Base-by-base conservation (phyloP, 2,329 filamentous ascomycete species). In the Thermothelomyces thermophilus region DNA sequence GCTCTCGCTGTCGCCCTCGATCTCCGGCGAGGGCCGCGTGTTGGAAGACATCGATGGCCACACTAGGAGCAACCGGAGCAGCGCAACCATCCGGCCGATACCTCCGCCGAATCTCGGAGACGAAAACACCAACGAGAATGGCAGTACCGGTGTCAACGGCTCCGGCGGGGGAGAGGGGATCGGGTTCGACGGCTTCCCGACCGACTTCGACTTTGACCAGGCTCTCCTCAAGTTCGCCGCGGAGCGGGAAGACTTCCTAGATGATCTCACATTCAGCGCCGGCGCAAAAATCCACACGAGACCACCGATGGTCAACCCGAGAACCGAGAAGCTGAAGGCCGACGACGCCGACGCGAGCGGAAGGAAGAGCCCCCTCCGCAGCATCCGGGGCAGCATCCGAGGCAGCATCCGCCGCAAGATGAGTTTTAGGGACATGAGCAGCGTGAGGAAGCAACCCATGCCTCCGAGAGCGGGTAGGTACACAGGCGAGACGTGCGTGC, bases 381-480 rank as follows among this genome's bases (percentile, higher is more conserved):
- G 69, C 62, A 80, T 82, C 60, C 65, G 87, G 82, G 91, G 91
- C 39, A 96, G 90, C 62, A 80, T 82, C 60, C 65, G 87, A 82
- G 91, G 91, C 39, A 96, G 90, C 70, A 86, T 98, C 61, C 82
- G 91, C 56, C 83, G 93, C 66, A 88, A 93, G 62, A 86, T 98
- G 69, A 95, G 91, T 61, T 89, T 91, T 67, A 80, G 84, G 60
- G 93, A 96, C 62, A 94, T 97, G 87, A 95, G 86, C 69, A 97
- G 90, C 70, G 79, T 88, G 73, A 91, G 91, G 73, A 84, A 90
- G 67, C 87, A 93, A 62, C 84, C 90, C 45, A 86, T 83, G 22
- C 74, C 84, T 57, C 80, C 83, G 57, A 84, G 87, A 69, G 79
- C 86, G 71, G 78, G 86, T 87, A 75, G 74, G 37, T 54, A 19